Evolutionary conservation across 495 filamentous ascomycete species (phyloP), one percentile per base, ranked within the genome.

Genomic region (Neurospora sp.): DNA sequence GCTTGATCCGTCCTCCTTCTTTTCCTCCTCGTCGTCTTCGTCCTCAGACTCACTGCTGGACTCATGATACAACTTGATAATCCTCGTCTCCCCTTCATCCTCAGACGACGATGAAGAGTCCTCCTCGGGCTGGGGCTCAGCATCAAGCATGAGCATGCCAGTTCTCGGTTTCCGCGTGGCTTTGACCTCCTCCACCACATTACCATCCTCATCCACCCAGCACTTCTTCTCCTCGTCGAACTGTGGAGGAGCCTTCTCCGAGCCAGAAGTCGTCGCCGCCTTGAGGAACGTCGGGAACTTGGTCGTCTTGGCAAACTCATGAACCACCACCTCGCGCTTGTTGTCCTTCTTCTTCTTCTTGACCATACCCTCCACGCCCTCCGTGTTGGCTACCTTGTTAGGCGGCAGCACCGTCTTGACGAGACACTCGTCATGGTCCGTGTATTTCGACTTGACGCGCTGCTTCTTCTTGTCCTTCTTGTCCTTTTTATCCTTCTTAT

Each of bases 151-250:
- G 6, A 72, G 38, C 20, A 35, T 6, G 2, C 69, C 37, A 2
- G 31, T 73, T 2, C 9, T 31, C 5, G 53, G 69, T 22, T 66
- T 31, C 38, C 41, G 70, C 76, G 75, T 83, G 44, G 77, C 77
- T 48, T 80, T 84, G 20, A 82, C 81, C 5, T 78, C 75, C 69
- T 97, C 91, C 11, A 96, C 89, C 27, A 97, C 77, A 70, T 90
- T 89, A 3, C 94, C 96, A 20, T 89, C 83, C 75, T 89, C 88
- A 78, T 97, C 92, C 5, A 97, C 85, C 96, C 96, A 98, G 0
- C 96, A 95, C 75, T 92, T 92, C 18, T 90, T 93, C 39, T 98
- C 89, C 20, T 92, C 82, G 78, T 87, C 94, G 70, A 89, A 86
- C 22, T 78, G 76, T 5, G 79, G 81, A 3, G 84, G 78, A 12